phyloP scores from a whole-genome alignment of 192 early-diverging fungal species.

The Linnemannia hyalina region DNA sequence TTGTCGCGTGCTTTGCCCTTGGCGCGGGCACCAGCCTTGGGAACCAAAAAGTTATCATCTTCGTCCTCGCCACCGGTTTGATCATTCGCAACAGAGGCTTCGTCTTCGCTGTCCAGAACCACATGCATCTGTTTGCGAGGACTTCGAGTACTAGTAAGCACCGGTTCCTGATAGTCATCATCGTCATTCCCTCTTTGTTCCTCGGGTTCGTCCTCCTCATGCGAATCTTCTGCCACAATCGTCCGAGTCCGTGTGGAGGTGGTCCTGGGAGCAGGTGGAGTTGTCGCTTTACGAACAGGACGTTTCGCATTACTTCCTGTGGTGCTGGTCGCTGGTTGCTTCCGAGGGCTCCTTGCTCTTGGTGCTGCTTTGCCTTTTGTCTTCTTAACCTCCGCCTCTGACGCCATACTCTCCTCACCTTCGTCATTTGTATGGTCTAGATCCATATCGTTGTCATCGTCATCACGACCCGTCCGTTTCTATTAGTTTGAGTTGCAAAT shows the following conservation, averaged over 20 bases:
- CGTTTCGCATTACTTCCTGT: neutral
- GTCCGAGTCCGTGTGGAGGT: neutral
- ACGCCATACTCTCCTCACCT: slow-evolving; percentile 13
- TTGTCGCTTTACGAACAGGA: neutral
- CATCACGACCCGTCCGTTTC: slow-evolving; percentile 17
- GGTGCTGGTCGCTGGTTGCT: neutral
- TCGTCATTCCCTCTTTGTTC: neutral
- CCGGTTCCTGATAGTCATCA: neutral
- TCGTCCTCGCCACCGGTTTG: slow-evolving; percentile 15
- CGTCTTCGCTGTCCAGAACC: slow-evolving; percentile 53
- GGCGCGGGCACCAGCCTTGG: slow-evolving; percentile 20
- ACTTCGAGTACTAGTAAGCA: neutral
- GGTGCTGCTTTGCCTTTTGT: neutral
- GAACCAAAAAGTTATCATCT: slow-evolving; percentile 22
- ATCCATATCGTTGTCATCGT: slow-evolving; percentile 21
- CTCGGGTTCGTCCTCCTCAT: slow-evolving; percentile 25
- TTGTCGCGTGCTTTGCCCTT: slow-evolving; percentile 32
- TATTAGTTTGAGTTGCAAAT: neutral
- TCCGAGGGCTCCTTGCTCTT: neutral
- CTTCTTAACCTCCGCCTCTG: slow-evolving; percentile 24
- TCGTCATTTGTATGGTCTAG: slow-evolving; percentile 29
- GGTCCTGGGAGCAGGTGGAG: neutral
- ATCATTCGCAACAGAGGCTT: slow-evolving; percentile 4
- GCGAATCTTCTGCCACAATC: slow-evolving; percentile 16
- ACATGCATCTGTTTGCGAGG: slow-evolving; percentile 34